phyloP scores from a whole-genome alignment of 495 filamentous ascomycete genomes.

The Tuber melanosporum region DNA sequence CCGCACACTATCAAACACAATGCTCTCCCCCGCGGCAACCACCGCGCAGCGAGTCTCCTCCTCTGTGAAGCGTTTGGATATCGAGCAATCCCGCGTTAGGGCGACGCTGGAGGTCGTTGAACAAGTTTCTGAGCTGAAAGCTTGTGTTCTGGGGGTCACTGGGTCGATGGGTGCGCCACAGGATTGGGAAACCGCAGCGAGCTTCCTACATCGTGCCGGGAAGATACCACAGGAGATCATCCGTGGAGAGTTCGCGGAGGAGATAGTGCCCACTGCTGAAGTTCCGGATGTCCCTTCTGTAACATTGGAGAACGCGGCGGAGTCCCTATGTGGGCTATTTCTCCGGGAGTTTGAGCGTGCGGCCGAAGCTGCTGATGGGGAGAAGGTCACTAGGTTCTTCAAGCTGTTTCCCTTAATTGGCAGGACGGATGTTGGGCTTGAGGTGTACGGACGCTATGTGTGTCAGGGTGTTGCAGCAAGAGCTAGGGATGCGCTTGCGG shows the following conservation, averaged over 20 bases:
- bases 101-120: constrained; percentile 88
- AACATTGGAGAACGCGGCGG: constrained; percentile 78
- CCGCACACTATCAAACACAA: constrained; percentile 73
- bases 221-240: constrained; percentile 73
- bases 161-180: constrained; percentile 96
- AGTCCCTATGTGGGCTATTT: constrained; percentile 81
- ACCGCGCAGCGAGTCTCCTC: constrained; percentile 81
- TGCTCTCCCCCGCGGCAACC: constrained; percentile 74
- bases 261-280: constrained; percentile 90
- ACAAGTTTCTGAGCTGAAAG: constrained; percentile 91
- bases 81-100: constrained; percentile 83
- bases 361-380: constrained; percentile 72
- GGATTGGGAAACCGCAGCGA: constrained; percentile 95
- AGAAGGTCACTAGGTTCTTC: constrained; percentile 89
- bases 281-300: constrained; percentile 84
- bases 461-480: constrained; percentile 82
- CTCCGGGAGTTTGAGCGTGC: constrained; percentile 93
- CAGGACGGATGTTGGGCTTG: constrained; percentile 76
- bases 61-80: constrained; percentile 76
- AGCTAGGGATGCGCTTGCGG: constrained; percentile 72
- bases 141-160: constrained; percentile 89
- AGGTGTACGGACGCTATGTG: constrained; percentile 92
- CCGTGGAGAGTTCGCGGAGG: constrained; percentile 78
- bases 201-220: constrained; percentile 73
- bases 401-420: constrained; percentile 96